Evolutionary conservation across 768 basidiomycete species (phyloP).

Genomic region (Lactarius hengduanensis): DNA sequence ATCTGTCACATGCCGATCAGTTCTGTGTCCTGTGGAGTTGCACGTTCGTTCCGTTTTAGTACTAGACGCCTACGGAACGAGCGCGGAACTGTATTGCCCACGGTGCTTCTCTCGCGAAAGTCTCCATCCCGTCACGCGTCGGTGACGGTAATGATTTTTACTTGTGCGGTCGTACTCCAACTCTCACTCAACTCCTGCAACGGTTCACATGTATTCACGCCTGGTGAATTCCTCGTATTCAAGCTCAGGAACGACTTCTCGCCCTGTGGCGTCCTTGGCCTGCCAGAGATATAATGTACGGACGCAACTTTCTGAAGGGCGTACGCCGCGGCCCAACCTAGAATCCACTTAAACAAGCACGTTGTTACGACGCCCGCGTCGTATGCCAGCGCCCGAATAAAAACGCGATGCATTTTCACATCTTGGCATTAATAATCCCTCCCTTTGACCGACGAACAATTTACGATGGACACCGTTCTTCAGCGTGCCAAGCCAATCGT

Average conservation of each 20-base stretch:
- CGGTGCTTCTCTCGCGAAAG: no score
- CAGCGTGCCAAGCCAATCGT: slow-evolving; percentile 4
- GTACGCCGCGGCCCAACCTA: slow-evolving; percentile 1
- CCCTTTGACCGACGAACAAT: slow-evolving; percentile 30
- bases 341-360: background rate
- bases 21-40: background rate
- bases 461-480: slow-evolving; percentile 27
- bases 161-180: background rate
- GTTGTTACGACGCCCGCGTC: background rate
- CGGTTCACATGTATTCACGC: background rate
- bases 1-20: no score
- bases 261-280: slow-evolving; percentile 3
- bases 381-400: slow-evolving; percentile 36
- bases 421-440: slow-evolving; percentile 9
- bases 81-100: background rate
- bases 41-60: slow-evolving; percentile 1
- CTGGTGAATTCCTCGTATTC: slow-evolving; percentile 10
- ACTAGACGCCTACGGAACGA: background rate
- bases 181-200: background rate
- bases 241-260: slow-evolving; percentile 1
- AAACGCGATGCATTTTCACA: slow-evolving; percentile 32
- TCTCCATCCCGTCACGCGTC: no score
- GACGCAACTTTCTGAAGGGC: background rate
- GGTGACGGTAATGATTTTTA: no score
- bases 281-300: background rate